Percentiles rank a stretch among this genome's conserved stretches.
Evolutionary conservation across 805 yeast species (phyloP).

Genomic region (Peterozyma xylosa): DNA sequence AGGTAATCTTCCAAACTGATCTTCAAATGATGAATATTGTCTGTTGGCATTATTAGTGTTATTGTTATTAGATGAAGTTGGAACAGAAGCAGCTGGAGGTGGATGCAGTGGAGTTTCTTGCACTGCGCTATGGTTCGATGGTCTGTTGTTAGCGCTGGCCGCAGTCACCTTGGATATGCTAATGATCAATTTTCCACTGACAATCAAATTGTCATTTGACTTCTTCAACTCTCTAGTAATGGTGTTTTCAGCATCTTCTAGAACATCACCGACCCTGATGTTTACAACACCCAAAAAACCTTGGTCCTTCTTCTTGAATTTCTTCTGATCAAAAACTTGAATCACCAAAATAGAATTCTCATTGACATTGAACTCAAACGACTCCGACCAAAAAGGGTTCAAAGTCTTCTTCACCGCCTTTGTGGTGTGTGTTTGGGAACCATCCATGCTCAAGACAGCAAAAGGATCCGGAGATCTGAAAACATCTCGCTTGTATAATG

Average conservation of each 20-base stretch:
- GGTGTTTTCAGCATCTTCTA: slow-evolving; percentile 74
- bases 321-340: slow-evolving; percentile 95
- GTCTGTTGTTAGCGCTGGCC: slow-evolving; percentile 2
- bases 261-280: slow-evolving; percentile 80
- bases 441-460: slow-evolving; percentile 96
- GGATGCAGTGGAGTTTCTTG: slow-evolving; percentile 5
- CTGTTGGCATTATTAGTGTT: slow-evolving; percentile 26
- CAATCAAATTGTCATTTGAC: slow-evolving; percentile 86
- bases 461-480: slow-evolving; percentile 97
- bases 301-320: slow-evolving; percentile 96
- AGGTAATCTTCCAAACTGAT: slow-evolving; percentile 92
- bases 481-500: slow-evolving; percentile 90
- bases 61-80: slow-evolving; percentile 11
- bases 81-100: slow-evolving; percentile 15
- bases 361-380: slow-evolving; percentile 64
- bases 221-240: slow-evolving; percentile 87
- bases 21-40: slow-evolving; percentile 91
- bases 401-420: slow-evolving; percentile 88
- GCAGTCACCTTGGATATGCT: slow-evolving; percentile 38
- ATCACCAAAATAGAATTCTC: slow-evolving; percentile 83
- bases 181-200: slow-evolving; percentile 86
- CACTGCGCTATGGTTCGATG: not conserved
- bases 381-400: slow-evolving; percentile 97
- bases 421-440: slow-evolving; percentile 92
- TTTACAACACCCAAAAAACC: slow-evolving; percentile 97